Evolutionary conservation across 345 rosid species (phyloP), one percentile per base, ranked within the genome.

Genomic region (Bruguiera sexangula): DNA sequence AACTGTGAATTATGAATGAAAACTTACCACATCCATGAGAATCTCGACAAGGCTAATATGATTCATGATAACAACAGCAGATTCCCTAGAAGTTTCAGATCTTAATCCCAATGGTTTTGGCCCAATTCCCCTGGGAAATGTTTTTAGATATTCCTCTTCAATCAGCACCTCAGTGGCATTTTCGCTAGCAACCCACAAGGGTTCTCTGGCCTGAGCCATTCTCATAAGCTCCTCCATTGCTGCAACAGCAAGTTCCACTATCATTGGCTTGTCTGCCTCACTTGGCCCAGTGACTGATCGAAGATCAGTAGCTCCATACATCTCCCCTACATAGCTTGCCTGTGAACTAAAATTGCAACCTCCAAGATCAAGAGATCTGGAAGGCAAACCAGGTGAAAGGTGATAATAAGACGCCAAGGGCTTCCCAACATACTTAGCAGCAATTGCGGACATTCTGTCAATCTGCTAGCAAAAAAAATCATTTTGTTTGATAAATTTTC

Each of bases 181-280:
- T 8, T 84, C 91, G 1, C 75, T 76, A 0, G 79, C 63, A 76
- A 82, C 72, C 98, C 98, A 94, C 73, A 94, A 81, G 8, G 93
- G 92, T 60, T 88, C 95, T 58, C 88, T 85, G 51, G 86, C 81
- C 62, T 84, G 96, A 50, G 96, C 97, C 86, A 89, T 86, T 78
- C 90, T 87, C 72, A 88, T 73, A 24, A 94, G 88, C 68, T 94
- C 98, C 71, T 94, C 98, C 98, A 94, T 91, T 21, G 97, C 98
- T 2, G 97, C 93, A 62, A 94, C 96, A 0, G 97, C 98, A 27
- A 91, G 86, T 85, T 91, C 97, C 18, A 94, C 85, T 32, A 91
- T 89, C 87, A 89, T 78, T 1, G 95, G 96, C 85, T 94, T 91
- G 65, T 94, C 97, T 6, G 96, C 89, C 69, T 88, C 97, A 0